Base-by-base conservation (phyloP, 73 alveolate genomes). In the Blepharisma stoltei region DNA sequence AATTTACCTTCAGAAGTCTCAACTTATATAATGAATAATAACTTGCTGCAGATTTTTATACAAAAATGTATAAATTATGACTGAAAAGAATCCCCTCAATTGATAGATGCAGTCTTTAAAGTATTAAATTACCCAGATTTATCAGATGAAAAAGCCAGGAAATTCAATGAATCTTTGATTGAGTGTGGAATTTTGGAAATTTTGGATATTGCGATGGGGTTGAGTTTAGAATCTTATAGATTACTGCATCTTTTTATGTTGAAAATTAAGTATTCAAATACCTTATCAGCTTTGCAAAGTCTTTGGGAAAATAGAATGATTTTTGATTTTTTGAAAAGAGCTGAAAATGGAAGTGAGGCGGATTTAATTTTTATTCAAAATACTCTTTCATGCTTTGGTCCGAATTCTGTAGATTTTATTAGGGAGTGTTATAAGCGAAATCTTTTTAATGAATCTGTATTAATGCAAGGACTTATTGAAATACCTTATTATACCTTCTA, bases 401-500 rank as follows among this genome's bases (percentile, higher is more conserved):
- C 73, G 14, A n/a, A 60, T 25, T 60, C 73, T n/a, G n/a, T 25
- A 2, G 23, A 60, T 8, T 60, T 60, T 2, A 60, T 60, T 1
- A 38, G 23, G 23, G 49, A 60, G 46, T 8, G 14, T 60, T 60
- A 60, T 25, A 25, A 38, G 18, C 38, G 14, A 25, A 38, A 60
- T 8, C 73, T 60, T 18, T 60, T 60, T 38, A 8, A n/a, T 8
- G 46, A n/a, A 25, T 8, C 46, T 20, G 18, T 18, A 8, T 2
- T 60, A 20, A 60, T 60, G 46, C 73, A 60, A 25, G 37, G 48
- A 1, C 23, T 60, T 8, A 4, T 60, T 38, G 73, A 60, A n/a
- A 25, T 60, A 25, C 73, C 73, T 20, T 25, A 60, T 38, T 60
- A n/a, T n/a, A n/a, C n/a, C n/a, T n/a, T n/a, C n/a, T n/a, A n/a